phyloP scores from a whole-genome alignment of 257 asterid species.

The Cinchona pubescens region DNA sequence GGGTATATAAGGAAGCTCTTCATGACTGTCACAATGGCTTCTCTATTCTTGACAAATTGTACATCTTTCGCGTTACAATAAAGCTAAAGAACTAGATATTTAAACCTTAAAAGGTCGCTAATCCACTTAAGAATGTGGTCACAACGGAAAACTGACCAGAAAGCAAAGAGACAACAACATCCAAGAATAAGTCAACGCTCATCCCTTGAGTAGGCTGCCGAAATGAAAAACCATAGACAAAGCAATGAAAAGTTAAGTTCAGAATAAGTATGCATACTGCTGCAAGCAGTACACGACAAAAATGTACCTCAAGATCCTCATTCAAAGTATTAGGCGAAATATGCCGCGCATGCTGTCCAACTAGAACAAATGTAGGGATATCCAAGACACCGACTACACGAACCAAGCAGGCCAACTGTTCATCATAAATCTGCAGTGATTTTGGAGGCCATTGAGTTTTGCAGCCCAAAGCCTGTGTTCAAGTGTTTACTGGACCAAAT shows the following conservation, averaged over 20 bases:
- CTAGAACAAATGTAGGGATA: slow-evolving; percentile 55
- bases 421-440: slow-evolving; percentile 54
- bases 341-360: slow-evolving; percentile 46
- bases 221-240: background rate
- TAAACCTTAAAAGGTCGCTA: background rate
- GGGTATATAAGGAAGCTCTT: background rate
- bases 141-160: background rate
- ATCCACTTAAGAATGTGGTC: background rate
- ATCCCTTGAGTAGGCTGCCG: background rate
- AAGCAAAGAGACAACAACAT: background rate
- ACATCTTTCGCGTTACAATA: background rate
- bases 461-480: slow-evolving; percentile 41
- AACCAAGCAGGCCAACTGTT: slow-evolving; percentile 60
- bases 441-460: slow-evolving; percentile 42
- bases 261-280: background rate
- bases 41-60: background rate
- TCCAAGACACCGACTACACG: slow-evolving; percentile 56
- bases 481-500: slow-evolving; percentile 50
- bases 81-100: background rate
- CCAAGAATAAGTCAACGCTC: background rate
- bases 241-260: background rate
- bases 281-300: background rate
- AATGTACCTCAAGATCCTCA: slow-evolving; percentile 59
- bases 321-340: slow-evolving; percentile 28
- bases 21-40: background rate